Evolutionary conservation across 2,329 filamentous ascomycete species (phyloP).

Genomic region (Trichoderma oligosporum): DNA sequence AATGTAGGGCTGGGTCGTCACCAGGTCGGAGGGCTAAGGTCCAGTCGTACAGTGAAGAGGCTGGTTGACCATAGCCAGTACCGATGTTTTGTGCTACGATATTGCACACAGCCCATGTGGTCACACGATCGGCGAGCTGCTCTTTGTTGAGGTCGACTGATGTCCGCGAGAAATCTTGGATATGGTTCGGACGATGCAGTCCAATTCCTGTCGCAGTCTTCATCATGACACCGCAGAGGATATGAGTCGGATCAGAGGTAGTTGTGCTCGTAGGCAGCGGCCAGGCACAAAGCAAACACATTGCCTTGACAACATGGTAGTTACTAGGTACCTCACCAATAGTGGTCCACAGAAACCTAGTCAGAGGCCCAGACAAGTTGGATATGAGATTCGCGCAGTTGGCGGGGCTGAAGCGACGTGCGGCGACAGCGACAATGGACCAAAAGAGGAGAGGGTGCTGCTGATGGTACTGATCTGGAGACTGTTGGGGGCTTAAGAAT

Average conservation of each 20-base stretch:
- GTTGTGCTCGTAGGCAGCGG: slow-evolving; percentile 78
- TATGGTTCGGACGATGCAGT: slow-evolving; percentile 74
- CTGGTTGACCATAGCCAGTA: slow-evolving; percentile 80
- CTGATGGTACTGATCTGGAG: slow-evolving; percentile 70
- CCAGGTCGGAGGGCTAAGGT: slow-evolving; percentile 61
- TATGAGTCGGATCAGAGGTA: slow-evolving; percentile 75
- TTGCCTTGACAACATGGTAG: slow-evolving; percentile 76
- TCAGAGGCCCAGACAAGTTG: slow-evolving; percentile 64
- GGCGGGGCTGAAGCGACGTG: slow-evolving; percentile 59
- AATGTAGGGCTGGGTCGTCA: slow-evolving; percentile 55
- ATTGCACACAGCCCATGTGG: slow-evolving; percentile 82
- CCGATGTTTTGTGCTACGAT: slow-evolving; percentile 77
- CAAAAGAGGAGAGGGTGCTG: slow-evolving; percentile 82
- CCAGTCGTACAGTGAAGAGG: slow-evolving; percentile 73
- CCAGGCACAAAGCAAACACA: slow-evolving; percentile 78
- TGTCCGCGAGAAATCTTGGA: slow-evolving; percentile 76
- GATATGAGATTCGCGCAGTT: slow-evolving; percentile 61
- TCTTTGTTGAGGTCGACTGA: slow-evolving; percentile 72
- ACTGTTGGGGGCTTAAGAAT: slow-evolving; percentile 63
- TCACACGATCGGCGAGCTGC: slow-evolving; percentile 72
- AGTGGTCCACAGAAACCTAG: slow-evolving; percentile 70
- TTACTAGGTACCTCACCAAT: slow-evolving; percentile 73
- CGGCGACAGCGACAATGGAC: slow-evolving; percentile 73
- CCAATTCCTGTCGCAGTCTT: slow-evolving; percentile 81
- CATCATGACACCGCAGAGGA: slow-evolving; percentile 80